A percentile compares a stretch with the other conserved stretches of the same genome.
phyloP scores from a whole-genome alignment of 805 yeast genomes.

The Yarrowia deformans region DNA sequence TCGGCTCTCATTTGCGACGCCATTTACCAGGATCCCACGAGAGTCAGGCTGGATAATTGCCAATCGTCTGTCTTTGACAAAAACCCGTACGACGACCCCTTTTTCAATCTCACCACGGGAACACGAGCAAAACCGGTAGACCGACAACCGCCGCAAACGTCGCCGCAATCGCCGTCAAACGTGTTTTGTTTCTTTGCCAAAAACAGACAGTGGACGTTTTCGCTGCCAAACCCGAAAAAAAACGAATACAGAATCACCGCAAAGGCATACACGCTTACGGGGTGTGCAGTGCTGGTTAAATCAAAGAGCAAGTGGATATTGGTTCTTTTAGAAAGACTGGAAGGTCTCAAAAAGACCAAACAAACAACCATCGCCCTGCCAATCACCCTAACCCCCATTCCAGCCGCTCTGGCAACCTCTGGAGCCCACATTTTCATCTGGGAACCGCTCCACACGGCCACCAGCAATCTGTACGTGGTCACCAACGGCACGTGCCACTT shows the following conservation, averaged over 20 bases:
- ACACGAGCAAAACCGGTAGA: background rate
- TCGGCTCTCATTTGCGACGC: conserved; percentile 8
- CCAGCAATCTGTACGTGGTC: conserved; percentile 18
- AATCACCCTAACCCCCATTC: background rate
- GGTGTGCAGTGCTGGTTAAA: conserved; percentile 20
- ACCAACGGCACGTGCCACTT: conserved; percentile 16
- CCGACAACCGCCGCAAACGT: background rate
- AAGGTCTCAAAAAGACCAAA: background rate
- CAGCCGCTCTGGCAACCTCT: conserved; percentile 4
- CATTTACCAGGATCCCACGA: conserved; percentile 2
- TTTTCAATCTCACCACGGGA: conserved; percentile 7
- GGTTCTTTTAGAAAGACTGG: conserved; percentile 10
- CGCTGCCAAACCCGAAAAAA: conserved; percentile 13
- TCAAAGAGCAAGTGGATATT: conserved; percentile 6
- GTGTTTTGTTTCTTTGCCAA: conserved; percentile 11
- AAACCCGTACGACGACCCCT: background rate
- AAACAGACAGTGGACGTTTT: conserved; percentile 7
- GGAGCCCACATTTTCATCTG: conserved; percentile 27
- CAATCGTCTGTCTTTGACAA: background rate
- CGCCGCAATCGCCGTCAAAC: conserved; percentile 7
- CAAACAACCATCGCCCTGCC: conserved; percentile 17
- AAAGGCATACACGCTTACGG: conserved; percentile 10
- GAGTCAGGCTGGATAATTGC: background rate
- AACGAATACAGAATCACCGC: conserved; percentile 28
- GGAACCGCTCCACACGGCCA: conserved; percentile 24